Evolutionary conservation across 129 eudicot species (phyloP).

Genomic region (Rutidosis leptorrhynchoides): DNA sequence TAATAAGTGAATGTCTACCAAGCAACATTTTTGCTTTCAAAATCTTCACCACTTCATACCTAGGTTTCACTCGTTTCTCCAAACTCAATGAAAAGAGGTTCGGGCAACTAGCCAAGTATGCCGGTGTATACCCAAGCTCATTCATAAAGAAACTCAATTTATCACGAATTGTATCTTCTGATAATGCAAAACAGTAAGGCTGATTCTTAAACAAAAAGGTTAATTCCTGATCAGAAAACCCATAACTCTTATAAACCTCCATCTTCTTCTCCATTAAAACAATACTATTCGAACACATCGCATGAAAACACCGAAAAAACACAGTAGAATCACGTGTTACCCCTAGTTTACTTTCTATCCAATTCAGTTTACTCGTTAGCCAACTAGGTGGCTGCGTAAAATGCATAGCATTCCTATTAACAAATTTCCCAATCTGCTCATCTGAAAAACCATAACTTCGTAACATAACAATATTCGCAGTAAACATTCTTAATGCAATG

Average conservation of each 20-base stretch:
- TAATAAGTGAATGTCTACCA: constrained; percentile 24
- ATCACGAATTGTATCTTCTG: constrained; percentile 35
- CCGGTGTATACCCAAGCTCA: constrained; percentile 34
- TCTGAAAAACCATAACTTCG: constrained; percentile 26
- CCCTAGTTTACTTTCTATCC: constrained; percentile 32
- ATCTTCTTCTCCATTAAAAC: constrained; percentile 32
- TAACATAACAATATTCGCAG: constrained; percentile 17
- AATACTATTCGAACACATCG: constrained; percentile 27
- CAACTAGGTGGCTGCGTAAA: constrained; percentile 25
- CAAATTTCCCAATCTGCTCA: constrained; percentile 36
- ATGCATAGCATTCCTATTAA: constrained; percentile 33
- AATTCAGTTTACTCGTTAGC: constrained; percentile 31
- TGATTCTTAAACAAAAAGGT: constrained; percentile 23
- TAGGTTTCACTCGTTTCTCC: constrained; percentile 49
- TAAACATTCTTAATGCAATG: constrained; percentile 21
- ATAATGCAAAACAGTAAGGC: constrained; percentile 21
- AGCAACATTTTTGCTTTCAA: constrained; percentile 32
- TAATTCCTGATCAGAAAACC: constrained; percentile 35
- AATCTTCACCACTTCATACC: constrained; percentile 38
- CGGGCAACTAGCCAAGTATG: constrained; percentile 32
- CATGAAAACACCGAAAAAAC: constrained; percentile 35
- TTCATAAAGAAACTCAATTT: constrained; percentile 28
- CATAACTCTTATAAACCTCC: constrained; percentile 35
- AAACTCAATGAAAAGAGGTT: constrained; percentile 36
- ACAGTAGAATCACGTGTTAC: constrained; percentile 12